Percentiles rank a stretch among this genome's conserved stretches.
These are phyloP conservation scores for Sugiyamaella lignohabitans DNA, from an alignment of 805 yeast species.

Conservation along the genomic window DNA sequence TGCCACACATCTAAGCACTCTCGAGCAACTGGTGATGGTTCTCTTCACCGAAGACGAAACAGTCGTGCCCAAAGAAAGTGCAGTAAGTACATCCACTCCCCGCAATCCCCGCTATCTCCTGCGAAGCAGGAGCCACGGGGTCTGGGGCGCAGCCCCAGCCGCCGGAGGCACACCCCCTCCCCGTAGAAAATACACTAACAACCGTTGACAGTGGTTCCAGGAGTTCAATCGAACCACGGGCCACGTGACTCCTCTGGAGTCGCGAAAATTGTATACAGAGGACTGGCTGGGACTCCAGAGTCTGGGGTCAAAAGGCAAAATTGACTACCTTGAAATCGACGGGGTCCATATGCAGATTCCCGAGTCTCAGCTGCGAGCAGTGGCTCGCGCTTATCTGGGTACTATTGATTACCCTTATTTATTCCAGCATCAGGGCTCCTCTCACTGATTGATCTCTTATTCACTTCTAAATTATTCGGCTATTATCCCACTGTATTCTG, in stretches of 20 bases:
- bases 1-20: constrained; percentile 35
- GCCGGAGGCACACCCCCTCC: too few relatives aligned
- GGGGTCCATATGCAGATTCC: constrained; percentile 63
- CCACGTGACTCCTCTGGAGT: constrained; percentile 37
- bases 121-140: neutral
- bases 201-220: constrained; percentile 37
- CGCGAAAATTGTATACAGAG: constrained; percentile 44
- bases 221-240: constrained; percentile 46
- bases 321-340: constrained; percentile 47
- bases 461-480: too few relatives aligned
- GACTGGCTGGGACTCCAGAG: constrained; percentile 56
- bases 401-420: neutral
- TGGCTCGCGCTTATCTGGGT: constrained; percentile 22
- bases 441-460: too few relatives aligned
- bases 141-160: too few relatives aligned
- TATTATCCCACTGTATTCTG: too few relatives aligned
- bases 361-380: constrained; percentile 41
- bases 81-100: too few relatives aligned
- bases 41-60: constrained; percentile 59
- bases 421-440: too few relatives aligned
- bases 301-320: constrained; percentile 38
- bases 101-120: too few relatives aligned
- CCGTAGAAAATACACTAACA: too few relatives aligned
- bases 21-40: constrained; percentile 54
- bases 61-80: constrained; percentile 64